These are phyloP conservation scores for Gaeumannomyces tritici DNA, from an alignment of 2,329 filamentous ascomycete species.

Conservation along the genomic window DNA sequence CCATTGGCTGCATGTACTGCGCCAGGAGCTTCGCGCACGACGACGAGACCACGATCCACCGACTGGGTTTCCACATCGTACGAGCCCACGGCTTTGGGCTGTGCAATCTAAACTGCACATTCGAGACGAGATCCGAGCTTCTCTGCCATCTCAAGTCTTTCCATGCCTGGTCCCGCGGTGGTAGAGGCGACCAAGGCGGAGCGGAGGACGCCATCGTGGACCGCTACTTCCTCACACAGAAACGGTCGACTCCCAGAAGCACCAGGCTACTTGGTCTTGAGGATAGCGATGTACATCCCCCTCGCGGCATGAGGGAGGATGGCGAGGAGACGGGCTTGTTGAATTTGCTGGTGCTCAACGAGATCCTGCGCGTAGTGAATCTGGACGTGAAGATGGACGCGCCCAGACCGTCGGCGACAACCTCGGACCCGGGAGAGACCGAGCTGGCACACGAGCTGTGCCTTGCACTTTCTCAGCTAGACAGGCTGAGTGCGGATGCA, in stretches of 20 bases:
- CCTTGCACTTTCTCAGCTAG: background rate
- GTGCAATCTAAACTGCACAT: conserved; percentile 5
- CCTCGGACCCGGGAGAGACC: background rate
- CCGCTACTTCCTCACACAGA: background rate
- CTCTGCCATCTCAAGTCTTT: background rate
- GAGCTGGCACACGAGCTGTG: background rate
- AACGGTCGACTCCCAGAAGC: background rate
- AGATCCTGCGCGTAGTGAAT: background rate
- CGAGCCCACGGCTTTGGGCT: background rate
- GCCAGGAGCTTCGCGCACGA: background rate
- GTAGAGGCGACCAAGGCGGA: background rate
- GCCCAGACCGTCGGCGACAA: background rate
- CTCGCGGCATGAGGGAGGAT: background rate
- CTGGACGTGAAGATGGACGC: conserved; percentile 1
- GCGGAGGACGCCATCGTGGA: background rate
- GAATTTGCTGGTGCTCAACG: background rate
- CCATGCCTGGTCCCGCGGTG: background rate
- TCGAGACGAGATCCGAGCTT: background rate
- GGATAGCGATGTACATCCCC: background rate
- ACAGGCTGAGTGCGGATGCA: background rate
- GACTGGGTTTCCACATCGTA: conserved; percentile 1
- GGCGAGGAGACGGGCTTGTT: background rate
- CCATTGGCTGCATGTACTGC: background rate
- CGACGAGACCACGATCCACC: conserved; percentile 1
- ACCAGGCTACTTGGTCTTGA: background rate